Evolutionary conservation across 306 rosid species (phyloP), one percentile per base, ranked within the genome.

Genomic region (Potentilla sterilis): DNA sequence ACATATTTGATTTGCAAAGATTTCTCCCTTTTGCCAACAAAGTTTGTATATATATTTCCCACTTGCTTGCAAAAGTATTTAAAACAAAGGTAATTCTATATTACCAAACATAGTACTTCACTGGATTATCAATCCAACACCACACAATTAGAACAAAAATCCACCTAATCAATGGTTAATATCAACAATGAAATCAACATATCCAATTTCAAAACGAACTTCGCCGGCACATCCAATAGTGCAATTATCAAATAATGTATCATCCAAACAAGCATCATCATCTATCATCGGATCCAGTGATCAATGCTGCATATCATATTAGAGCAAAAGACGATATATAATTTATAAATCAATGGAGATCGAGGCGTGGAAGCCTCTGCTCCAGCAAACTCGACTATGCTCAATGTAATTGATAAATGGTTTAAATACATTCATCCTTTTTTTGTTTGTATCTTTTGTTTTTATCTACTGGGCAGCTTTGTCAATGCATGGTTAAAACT

Each of bases 291-390:
- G 80, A 51, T 28, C 78, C 77, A 48, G 49, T 64, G 37, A 59
- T 18, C 40, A 72, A 34, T 77, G 78, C 67, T 74, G 28, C 52
- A 9, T n/a, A 67, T 59, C 65, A 74, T 24, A 35, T 35, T 14
- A 6, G 11, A 2, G 34, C 42, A 73, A 32, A 65, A 43, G 42
- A 21, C 43, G 21, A 71, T n/a, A n/a, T n/a, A n/a, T 28, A 28
- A 32, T 47, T 40, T 19, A 43, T 1, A 37, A 70, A 43, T 38
- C 68, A 62, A 59, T 57, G 81, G 70, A 38, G 84, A n/a, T n/a
- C n/a, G n/a, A 70, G 22, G 83, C 85, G 85, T 84, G 96, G 87
- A 70, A 9, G 48, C 78, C 75, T 81, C 82, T 62, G 0, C 52
- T 22, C 80, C 82, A 47, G 65, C 76, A 66, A 9, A 67, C 64